These are phyloP conservation scores for Radiomyces spectabilis DNA, from an alignment of 192 early-diverging fungal genomes.

Conservation along the genomic window DNA sequence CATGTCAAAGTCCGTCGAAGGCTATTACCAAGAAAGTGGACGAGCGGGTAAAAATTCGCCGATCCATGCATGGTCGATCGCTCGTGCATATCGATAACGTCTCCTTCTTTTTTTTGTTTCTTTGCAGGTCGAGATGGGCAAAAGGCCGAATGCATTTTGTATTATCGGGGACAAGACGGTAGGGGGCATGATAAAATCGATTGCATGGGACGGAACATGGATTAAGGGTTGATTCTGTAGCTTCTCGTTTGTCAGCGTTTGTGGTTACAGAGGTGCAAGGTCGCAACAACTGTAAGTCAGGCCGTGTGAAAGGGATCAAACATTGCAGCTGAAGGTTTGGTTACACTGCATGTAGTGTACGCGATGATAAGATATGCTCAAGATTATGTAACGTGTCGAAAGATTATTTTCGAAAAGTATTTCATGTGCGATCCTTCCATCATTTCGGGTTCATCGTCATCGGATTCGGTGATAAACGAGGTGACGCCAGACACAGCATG, in stretches of 20 bases:
- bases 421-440: constrained; percentile 40
- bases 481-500: constrained; percentile 18
- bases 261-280: constrained; percentile 54
- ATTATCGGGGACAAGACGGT: constrained; percentile 60
- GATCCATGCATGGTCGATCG: too few species aligned
- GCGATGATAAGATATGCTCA: constrained; percentile 60
- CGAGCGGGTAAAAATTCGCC: constrained; percentile 50
- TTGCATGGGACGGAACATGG: too few species aligned
- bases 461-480: constrained; percentile 14
- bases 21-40: constrained; percentile 72
- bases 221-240: constrained; percentile 1
- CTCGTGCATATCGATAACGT: not conserved
- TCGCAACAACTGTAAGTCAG: constrained; percentile 33
- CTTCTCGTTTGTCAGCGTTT: constrained; percentile 49
- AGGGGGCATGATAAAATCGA: not conserved
- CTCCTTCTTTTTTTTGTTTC: not conserved
- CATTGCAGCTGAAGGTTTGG: too few species aligned
- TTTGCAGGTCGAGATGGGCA: constrained; percentile 46
- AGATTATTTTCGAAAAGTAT: constrained; percentile 49
- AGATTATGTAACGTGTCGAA: constrained; percentile 51
- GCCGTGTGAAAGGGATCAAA: not conserved
- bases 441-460: too few species aligned
- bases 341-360: constrained; percentile 37
- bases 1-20: constrained; percentile 65
- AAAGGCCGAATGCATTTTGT: constrained; percentile 58